Base-by-base conservation (phyloP, 2,329 filamentous ascomycete species). In the Sporothrix phasma region DNA sequence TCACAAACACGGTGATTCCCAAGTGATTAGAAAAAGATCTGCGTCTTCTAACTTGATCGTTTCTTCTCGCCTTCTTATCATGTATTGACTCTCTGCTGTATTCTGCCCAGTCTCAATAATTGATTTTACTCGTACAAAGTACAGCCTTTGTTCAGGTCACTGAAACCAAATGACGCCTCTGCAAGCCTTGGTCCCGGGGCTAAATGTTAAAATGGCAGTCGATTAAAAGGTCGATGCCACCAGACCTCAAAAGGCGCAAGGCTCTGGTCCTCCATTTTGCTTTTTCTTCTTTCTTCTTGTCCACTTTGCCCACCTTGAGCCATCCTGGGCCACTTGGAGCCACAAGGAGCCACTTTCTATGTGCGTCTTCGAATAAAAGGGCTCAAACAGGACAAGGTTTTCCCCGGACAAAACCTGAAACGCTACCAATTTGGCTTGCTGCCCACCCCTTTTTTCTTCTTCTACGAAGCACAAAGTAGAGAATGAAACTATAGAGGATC, bases 381-480 rank as follows among this genome's bases (percentile, higher is more conserved):
- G 26, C 47, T 43, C 59, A 17, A 60, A 43, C 49, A 54, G 22
- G 47, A 31, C 61, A 49, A 24, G 47, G 49, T 59, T 45, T 51
- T 34, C 62, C 65, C 62, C 62, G 49, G 58, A 51, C 51, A 61
- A 24, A 45, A 60, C 62, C 62, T 66, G 65, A 66, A 66, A 66
- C 65, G 37, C 26, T 39, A 24, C 65, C 62, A 66, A 66, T 64
- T 66, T 66, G 51, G 62, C 49, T 29, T 51, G 45, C 45, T 31
- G 8, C 39, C n/a, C 43, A 49, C 49, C 49, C 49, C 11, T 37
- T 53, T 54, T 37, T 54, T 54, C 31, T 17, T 39, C 19, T 51
- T 31, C n/a, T 54, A 39, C 4, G n/a, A 13, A 37, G 51, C 5
- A 17, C 34, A 10, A 5, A 34, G 17, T 3, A 46, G 46, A 26